A percentile compares a stretch with the other conserved stretches of the same genome.
phyloP scores from a whole-genome alignment of 1,284 basidiomycete genomes.

The Anthracocystis walkeri region DNA sequence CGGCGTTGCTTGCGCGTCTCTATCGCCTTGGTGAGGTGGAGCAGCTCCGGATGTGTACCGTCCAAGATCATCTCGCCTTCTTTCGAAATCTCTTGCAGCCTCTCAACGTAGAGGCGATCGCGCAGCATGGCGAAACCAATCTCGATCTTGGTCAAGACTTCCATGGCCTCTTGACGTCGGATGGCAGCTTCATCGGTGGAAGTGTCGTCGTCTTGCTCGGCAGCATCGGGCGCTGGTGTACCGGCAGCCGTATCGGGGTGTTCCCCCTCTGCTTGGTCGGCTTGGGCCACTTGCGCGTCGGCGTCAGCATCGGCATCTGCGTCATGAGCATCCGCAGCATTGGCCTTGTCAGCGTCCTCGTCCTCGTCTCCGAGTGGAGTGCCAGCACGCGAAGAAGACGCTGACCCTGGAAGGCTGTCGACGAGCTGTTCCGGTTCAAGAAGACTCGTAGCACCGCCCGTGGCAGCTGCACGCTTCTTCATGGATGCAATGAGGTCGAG shows the following conservation, averaged over 20 bases:
- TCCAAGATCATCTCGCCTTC: conserved; percentile 74
- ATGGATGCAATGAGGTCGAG: conserved; percentile 54
- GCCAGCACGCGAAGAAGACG: conserved; percentile 53
- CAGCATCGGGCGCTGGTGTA: conserved; percentile 44
- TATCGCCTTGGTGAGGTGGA: conserved; percentile 76
- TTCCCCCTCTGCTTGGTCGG: conserved; percentile 34
- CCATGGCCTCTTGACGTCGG: conserved; percentile 72
- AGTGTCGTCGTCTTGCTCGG: conserved; percentile 54
- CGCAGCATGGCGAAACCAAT: conserved; percentile 74
- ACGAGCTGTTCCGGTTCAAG: conserved; percentile 52
- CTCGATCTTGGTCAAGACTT: conserved; percentile 73
- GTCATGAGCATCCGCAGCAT: conserved; percentile 11
- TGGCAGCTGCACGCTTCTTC: conserved; percentile 63
- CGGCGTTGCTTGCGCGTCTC: conserved; percentile 68
- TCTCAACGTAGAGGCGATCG: conserved; percentile 74
- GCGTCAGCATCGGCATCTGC: conserved; percentile 8
- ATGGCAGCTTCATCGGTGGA: conserved; percentile 65
- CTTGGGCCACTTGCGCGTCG: conserved; percentile 21
- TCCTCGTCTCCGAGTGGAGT: conserved; percentile 50
- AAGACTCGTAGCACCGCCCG: conserved; percentile 60
- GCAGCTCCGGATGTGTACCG: conserved; percentile 82
- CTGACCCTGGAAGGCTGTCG: conserved; percentile 53
- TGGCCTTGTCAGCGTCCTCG: conserved; percentile 35
- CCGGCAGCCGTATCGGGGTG: conserved; percentile 47
- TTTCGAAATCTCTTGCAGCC: conserved; percentile 73